These are phyloP conservation scores for Phalaenopsis equestris DNA, from an alignment of 106 monocot species.

Conservation along the genomic window DNA sequence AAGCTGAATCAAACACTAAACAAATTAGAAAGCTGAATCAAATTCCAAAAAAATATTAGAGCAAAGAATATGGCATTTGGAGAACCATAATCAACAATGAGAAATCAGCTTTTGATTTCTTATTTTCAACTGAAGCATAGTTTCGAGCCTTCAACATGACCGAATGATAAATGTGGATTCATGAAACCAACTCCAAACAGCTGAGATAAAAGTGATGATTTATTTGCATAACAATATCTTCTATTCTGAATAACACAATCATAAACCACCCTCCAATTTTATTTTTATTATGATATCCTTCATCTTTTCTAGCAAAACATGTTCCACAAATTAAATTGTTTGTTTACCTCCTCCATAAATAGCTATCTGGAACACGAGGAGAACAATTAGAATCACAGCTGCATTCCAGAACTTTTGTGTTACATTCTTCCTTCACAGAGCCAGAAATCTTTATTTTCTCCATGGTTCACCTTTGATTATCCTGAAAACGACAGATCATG, in stretches of 20 bases:
- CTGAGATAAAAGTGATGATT: too few relatives aligned
- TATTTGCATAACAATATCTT: too few relatives aligned
- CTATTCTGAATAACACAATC: too few relatives aligned
- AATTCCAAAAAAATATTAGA: neutral
- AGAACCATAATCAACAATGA: neutral
- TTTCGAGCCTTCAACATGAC: too few relatives aligned
- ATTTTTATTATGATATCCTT: neutral
- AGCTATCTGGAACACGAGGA: neutral
- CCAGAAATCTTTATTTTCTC: neutral
- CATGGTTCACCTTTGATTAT: neutral
- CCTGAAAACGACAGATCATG: neutral
- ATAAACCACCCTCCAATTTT: too few relatives aligned
- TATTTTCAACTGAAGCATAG: too few relatives aligned
- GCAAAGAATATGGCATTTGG: neutral
- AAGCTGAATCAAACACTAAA: slow-evolving; percentile 24
- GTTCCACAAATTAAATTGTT: neutral
- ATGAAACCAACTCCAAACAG: too few relatives aligned
- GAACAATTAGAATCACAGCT: neutral
- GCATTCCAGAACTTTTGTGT: neutral
- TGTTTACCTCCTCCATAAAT: slow-evolving; percentile 5
- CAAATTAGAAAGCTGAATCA: slow-evolving; percentile 11
- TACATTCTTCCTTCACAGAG: neutral
- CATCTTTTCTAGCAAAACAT: neutral
- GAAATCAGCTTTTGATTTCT: neutral
- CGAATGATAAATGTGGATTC: too few relatives aligned